A percentile compares a stretch with the other conserved stretches of the same genome.
Evolutionary conservation across 345 rosid species (phyloP).

Genomic region (Mangifera indica): DNA sequence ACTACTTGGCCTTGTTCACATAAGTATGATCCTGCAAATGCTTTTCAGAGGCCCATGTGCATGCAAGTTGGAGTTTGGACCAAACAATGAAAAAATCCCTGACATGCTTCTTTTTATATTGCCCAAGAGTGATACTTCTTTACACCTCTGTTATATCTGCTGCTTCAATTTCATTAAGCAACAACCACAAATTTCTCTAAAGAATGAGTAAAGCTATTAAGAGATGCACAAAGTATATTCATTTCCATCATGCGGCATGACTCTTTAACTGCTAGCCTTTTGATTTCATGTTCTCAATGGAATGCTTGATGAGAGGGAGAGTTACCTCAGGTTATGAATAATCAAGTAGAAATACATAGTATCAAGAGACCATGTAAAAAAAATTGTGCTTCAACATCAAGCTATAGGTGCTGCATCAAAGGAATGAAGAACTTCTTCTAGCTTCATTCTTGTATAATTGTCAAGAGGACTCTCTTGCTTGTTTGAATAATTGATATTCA

Average conservation of each 20-base stretch:
- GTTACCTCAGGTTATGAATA: conserved; percentile 5
- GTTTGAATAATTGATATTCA: conserved; percentile 75
- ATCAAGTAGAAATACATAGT: background rate
- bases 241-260: background rate
- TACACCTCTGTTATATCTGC: background rate
- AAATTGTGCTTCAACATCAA: conserved; percentile 10
- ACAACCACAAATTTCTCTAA: background rate
- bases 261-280: background rate
- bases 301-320: background rate
- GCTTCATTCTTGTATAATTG: conserved; percentile 41
- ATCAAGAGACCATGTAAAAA: background rate
- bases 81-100: background rate
- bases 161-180: no score
- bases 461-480: conserved; percentile 74
- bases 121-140: background rate
- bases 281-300: background rate
- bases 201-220: background rate
- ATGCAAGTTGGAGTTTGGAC: background rate
- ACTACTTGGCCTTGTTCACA: background rate
- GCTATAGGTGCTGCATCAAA: conserved; percentile 45
- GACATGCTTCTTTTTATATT: background rate
- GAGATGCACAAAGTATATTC: background rate
- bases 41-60: background rate
- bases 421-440: conserved; percentile 84
- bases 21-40: background rate